Percentiles rank a stretch among this genome's conserved stretches.
Conservation (phyloP, 2,329 filamentous ascomycete species). For the Teratosphaeriaceae sp. region DNA sequence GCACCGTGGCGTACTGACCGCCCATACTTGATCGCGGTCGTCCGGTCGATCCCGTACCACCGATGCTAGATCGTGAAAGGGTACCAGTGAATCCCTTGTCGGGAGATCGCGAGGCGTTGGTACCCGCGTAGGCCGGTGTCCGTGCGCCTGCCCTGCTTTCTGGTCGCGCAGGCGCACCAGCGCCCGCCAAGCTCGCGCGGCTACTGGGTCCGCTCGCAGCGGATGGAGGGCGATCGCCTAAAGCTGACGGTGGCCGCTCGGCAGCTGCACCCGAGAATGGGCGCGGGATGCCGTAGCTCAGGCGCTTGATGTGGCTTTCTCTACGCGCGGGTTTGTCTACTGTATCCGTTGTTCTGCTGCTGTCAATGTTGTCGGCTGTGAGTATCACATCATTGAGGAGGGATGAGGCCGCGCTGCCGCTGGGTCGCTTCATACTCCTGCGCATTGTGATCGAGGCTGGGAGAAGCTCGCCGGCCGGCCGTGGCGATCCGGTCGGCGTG, state of each 20-base stretch:
- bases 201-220: conserved; percentile 63
- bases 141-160: conserved; percentile 38
- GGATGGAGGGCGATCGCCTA: conserved; percentile 17
- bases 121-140: conserved; percentile 25
- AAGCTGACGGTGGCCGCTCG: conserved; percentile 18
- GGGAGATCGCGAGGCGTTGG: neutral
- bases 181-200: conserved; percentile 49
- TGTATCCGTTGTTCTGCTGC: neutral
- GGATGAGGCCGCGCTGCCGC: conserved; percentile 39
- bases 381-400: conserved; percentile 1
- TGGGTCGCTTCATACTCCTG: conserved; percentile 59
- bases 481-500: conserved; percentile 78
- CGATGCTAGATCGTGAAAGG: too few relatives aligned
- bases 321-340: conserved; percentile 13
- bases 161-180: conserved; percentile 7
- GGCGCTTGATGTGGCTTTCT: conserved; percentile 34
- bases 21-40: conserved; percentile 62
- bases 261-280: conserved; percentile 21
- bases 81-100: too few relatives aligned
- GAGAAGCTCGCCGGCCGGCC: conserved; percentile 42
- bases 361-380: conserved; percentile 8
- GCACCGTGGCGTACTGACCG: conserved; percentile 35
- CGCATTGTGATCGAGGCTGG: conserved; percentile 55
- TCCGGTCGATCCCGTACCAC: too few relatives aligned
- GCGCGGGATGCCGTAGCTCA: conserved; percentile 43